Evolutionary conservation across 768 basidiomycete genomes (phyloP).

Genomic region (Russula griseocarnosa): DNA sequence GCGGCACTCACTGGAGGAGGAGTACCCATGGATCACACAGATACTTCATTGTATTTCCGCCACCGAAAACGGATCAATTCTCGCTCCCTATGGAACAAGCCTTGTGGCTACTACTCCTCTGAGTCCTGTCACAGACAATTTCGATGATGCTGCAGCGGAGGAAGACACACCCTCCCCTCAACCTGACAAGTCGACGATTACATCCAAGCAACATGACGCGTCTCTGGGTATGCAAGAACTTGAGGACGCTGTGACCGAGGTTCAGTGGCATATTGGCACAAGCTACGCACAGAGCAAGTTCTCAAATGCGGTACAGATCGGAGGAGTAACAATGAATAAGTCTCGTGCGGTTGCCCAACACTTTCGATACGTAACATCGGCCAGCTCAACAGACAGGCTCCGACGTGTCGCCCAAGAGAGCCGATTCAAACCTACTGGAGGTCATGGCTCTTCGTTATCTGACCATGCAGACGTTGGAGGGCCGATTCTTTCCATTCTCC

Average conservation of each 20-base stretch:
- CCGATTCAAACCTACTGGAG: neutral
- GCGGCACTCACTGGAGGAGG: neutral
- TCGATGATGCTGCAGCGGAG: neutral
- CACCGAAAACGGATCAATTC: neutral
- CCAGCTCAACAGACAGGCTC: neutral
- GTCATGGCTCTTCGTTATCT: neutral
- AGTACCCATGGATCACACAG: neutral
- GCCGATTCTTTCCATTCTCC: neutral
- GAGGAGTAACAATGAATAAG: neutral
- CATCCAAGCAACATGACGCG: too few relatives aligned
- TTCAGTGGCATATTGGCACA: neutral
- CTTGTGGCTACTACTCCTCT: neutral
- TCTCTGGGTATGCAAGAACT: neutral
- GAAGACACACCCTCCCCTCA: neutral
- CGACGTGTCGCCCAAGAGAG: neutral
- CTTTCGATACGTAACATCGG: neutral
- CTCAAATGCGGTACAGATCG: neutral
- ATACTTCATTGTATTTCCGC: neutral
- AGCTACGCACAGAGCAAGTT: neutral
- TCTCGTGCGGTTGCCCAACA: neutral
- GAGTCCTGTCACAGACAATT: neutral
- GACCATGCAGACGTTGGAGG: neutral
- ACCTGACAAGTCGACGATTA: too few relatives aligned
- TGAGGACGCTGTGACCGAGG: neutral
- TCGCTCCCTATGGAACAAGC: neutral